Percentiles rank a stretch among this genome's conserved stretches.
phyloP scores from a whole-genome alignment of 208 protist genomes.

The Naegleria lovaniensis region DNA sequence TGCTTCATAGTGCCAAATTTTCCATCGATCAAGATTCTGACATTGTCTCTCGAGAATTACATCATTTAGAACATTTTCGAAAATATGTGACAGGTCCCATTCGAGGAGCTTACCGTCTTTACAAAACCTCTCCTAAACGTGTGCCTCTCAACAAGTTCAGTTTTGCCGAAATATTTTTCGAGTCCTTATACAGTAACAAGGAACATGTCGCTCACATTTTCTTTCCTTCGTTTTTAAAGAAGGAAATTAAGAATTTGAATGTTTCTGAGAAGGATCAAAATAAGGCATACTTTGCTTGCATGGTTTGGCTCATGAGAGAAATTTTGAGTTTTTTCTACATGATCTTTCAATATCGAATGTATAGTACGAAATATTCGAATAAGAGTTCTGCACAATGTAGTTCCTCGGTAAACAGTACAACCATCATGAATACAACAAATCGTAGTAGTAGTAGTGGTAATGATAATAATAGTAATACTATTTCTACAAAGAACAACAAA shows the following conservation, averaged over 20 bases:
- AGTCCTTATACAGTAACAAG: neutral
- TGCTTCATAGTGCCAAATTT: neutral
- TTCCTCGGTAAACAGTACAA: no score
- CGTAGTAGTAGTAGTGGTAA: no score
- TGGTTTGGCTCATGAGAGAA: neutral
- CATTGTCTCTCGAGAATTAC: neutral
- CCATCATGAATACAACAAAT: no score
- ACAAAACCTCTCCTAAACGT: neutral
- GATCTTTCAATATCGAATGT: neutral
- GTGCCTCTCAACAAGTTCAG: neutral
- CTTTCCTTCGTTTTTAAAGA: neutral
- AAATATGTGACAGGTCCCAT: neutral
- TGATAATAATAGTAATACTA: no score
- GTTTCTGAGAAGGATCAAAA: neutral
- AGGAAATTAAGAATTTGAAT: neutral
- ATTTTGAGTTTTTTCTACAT: neutral
- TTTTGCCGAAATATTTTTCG: neutral
- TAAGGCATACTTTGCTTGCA: neutral
- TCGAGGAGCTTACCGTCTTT: neutral
- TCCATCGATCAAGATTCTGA: neutral
- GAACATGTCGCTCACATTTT: neutral
- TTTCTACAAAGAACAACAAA: no score
- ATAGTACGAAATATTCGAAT: neutral
- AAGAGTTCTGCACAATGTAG: no score
- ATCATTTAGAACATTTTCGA: neutral